These are phyloP conservation scores for Calonectria hawksworthii DNA, from an alignment of 2,329 filamentous ascomycete genomes.

Conservation along the genomic window DNA sequence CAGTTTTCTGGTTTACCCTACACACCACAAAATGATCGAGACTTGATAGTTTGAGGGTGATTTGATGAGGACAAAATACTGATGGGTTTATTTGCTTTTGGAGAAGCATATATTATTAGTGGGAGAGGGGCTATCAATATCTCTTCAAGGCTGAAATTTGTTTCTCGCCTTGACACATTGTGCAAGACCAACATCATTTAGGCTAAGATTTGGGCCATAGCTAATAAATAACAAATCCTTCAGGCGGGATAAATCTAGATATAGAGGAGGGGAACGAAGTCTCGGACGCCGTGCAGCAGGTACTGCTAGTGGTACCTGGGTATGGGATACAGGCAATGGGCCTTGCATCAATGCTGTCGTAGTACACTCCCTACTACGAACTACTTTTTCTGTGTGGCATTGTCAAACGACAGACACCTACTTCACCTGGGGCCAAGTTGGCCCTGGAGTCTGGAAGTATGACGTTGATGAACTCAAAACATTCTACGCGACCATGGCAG, in stretches of 20 bases:
- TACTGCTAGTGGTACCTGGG: not conserved
- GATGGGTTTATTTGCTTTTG: no score
- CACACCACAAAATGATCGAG: not conserved
- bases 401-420: no score
- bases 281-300: conserved; percentile 3
- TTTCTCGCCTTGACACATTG: no score
- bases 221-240: conserved; percentile 8
- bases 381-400: no score
- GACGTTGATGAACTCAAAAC: conserved; percentile 58
- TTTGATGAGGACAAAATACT: not conserved
- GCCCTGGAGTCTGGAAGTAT: conserved; percentile 49
- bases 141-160: no score
- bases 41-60: not conserved
- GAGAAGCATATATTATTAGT: no score
- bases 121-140: no score
- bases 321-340: not conserved
- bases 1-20: not conserved
- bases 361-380: no score
- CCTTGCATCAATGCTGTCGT: no score
- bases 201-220: conserved; percentile 7
- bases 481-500: conserved; percentile 55
- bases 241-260: conserved; percentile 13
- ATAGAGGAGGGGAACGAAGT: conserved; percentile 9
- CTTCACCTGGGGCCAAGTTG: conserved; percentile 42
- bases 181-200: no score